Evolutionary conservation across 805 yeast genomes (phyloP).

Genomic region (Starmerella potacharoeniae): DNA sequence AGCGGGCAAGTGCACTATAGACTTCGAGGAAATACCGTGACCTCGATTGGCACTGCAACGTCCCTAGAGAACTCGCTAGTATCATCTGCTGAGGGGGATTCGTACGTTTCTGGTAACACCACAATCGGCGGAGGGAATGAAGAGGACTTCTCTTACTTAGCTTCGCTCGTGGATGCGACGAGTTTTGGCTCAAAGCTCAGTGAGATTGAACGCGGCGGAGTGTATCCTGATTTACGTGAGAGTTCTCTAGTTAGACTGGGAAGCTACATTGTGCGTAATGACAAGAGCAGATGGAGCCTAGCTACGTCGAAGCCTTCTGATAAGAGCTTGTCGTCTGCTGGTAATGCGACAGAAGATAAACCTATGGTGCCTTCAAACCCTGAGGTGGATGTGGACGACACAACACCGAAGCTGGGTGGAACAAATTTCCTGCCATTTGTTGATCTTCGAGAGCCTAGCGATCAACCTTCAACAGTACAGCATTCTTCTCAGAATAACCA

Average conservation of each 20-base stretch:
- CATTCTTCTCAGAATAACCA: too few species aligned
- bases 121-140: slow-evolving; percentile 18
- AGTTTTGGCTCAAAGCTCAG: slow-evolving; percentile 16
- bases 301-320: neutral
- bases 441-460: slow-evolving; percentile 3
- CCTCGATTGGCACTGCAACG: slow-evolving; percentile 12
- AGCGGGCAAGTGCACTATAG: slow-evolving; percentile 1
- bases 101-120: slow-evolving; percentile 10
- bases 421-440: slow-evolving; percentile 10
- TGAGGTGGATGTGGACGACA: slow-evolving; percentile 11
- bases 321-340: neutral
- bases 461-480: neutral
- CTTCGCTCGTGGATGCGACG: slow-evolving; percentile 26
- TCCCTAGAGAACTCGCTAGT: slow-evolving; percentile 4
- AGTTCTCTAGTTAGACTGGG: slow-evolving; percentile 28
- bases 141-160: slow-evolving; percentile 29
- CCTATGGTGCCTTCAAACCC: neutral
- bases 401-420: slow-evolving; percentile 18
- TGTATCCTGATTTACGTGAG: slow-evolving; percentile 28
- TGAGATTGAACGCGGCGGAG: slow-evolving; percentile 8
- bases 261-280: slow-evolving; percentile 19
- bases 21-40: slow-evolving; percentile 9
- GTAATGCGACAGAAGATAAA: neutral
- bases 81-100: neutral
- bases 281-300: slow-evolving; percentile 2